phyloP scores from a whole-genome alignment of 176 grass and related monocot species.

The bread wheat (Triticum aestivum) region IWGSC_CS_RefSeq_v2.1 NC_057809.1:200838381-200838880 shows the following conservation, averaged over 20 bases:
- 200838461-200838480: background rate
- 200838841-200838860: slow-evolving; percentile 99
- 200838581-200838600: background rate
- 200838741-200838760: background rate
- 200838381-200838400: background rate
- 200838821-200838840: slow-evolving; percentile 96
- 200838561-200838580: background rate
- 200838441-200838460: background rate
- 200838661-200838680: background rate
- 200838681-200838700: background rate
- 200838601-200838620: background rate
- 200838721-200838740: background rate
- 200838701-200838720: background rate
- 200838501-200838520: background rate
- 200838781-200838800: slow-evolving; percentile 92
- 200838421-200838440: background rate
- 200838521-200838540: background rate
- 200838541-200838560: background rate
- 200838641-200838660: background rate
- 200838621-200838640: background rate
- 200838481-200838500: background rate
- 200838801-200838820: slow-evolving; percentile 98
- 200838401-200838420: background rate
- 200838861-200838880: slow-evolving; percentile 99
- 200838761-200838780: background rate